phyloP scores from a whole-genome alignment of 768 basidiomycete genomes.

The Kwoniella botswanensis region DNA sequence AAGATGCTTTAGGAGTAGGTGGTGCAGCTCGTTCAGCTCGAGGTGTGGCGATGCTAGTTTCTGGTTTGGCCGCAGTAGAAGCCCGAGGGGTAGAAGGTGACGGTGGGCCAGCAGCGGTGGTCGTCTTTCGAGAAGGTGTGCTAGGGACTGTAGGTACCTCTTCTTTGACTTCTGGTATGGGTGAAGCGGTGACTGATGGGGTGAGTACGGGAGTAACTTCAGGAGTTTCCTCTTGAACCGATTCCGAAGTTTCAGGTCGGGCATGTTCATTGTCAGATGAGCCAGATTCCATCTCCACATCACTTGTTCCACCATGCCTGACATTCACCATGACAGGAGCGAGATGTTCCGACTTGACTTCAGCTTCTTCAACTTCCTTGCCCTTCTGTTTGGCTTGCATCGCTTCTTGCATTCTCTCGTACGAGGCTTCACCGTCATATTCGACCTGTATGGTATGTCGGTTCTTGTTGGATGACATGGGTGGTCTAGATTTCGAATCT shows the following conservation, averaged over 20 bases:
- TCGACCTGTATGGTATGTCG: slow-evolving; percentile 97
- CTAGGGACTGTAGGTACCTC: slow-evolving; percentile 17
- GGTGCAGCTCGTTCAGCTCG: slow-evolving; percentile 20
- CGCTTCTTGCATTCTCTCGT: slow-evolving; percentile 45
- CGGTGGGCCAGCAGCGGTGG: neutral
- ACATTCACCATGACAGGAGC: slow-evolving; percentile 18
- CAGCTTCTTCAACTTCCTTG: neutral
- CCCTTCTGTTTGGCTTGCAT: slow-evolving; percentile 24
- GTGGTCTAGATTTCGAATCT: slow-evolving; percentile 20
- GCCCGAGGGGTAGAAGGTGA: slow-evolving; percentile 49
- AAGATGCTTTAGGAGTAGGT: slow-evolving; percentile 32
- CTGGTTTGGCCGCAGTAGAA: neutral
- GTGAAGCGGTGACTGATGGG: slow-evolving; percentile 4
- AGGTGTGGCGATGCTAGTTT: slow-evolving; percentile 32
- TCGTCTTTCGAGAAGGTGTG: slow-evolving; percentile 34
- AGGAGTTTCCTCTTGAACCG: slow-evolving; percentile 11
- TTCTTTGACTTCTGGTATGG: neutral
- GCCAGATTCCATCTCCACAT: slow-evolving; percentile 44
- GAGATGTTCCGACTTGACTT: neutral
- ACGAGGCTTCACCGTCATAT: slow-evolving; percentile 69
- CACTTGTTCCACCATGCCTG: slow-evolving; percentile 27
- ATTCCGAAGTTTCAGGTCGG: slow-evolving; percentile 20
- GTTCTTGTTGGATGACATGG: slow-evolving; percentile 61
- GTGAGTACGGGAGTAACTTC: slow-evolving; percentile 20
- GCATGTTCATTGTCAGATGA: slow-evolving; percentile 30